These are phyloP conservation scores for Diophrys sp. DNA, from an alignment of 73 alveolate genomes.

Conservation along the genomic window DNA sequence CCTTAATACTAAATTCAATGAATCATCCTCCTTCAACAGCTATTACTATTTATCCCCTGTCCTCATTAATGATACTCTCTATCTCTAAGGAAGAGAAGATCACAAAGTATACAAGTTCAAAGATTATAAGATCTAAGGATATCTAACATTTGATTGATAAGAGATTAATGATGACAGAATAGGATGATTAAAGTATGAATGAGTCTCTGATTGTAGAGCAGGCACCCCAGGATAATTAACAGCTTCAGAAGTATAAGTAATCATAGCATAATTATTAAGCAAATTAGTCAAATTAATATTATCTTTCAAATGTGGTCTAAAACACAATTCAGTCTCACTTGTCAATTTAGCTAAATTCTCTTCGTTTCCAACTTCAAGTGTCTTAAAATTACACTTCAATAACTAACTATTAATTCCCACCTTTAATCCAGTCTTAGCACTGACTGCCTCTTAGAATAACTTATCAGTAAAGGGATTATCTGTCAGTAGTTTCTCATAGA, in stretches of 20 bases:
- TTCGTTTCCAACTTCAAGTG: conserved; percentile 14
- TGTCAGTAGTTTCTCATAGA: conserved; percentile 38
- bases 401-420: background rate
- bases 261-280: conserved; percentile 10
- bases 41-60: too few relatives aligned
- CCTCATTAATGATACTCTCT: too few relatives aligned
- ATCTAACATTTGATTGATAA: conserved; percentile 17
- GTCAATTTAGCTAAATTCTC: background rate
- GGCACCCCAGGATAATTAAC: background rate
- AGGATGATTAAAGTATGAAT: conserved; percentile 13
- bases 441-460: conserved; percentile 36
- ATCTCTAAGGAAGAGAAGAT: too few relatives aligned
- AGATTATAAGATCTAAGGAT: too few relatives aligned
- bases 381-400: conserved; percentile 7
- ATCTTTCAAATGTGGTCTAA: conserved; percentile 20
- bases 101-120: too few relatives aligned
- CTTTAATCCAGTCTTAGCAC: conserved; percentile 5
- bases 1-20: too few relatives aligned
- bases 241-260: background rate
- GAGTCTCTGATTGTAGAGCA: background rate
- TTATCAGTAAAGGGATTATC: conserved; percentile 45
- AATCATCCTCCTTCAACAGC: too few relatives aligned
- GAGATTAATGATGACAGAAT: conserved; percentile 7
- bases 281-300: background rate
- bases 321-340: background rate